phyloP scores from a whole-genome alignment of 2,329 filamentous ascomycete species.

The Aspergillus eucalypticola region DNA sequence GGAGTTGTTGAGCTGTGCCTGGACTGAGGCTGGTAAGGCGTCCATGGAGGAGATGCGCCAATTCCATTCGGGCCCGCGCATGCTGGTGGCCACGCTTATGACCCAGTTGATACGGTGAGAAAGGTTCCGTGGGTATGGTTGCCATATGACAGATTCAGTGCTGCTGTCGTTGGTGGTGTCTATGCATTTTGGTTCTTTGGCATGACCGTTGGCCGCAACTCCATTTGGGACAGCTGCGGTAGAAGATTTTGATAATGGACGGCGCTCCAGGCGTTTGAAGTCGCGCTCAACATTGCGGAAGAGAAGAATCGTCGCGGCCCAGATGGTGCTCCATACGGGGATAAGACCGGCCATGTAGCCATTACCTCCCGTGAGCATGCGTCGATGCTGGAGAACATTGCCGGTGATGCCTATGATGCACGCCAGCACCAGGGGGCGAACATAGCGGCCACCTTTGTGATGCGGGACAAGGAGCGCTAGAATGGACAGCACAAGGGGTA shows the following conservation, averaged over 20 bases:
- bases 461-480: conserved; percentile 55
- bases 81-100: conserved; percentile 57
- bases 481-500: conserved; percentile 41
- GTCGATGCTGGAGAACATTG: conserved; percentile 47
- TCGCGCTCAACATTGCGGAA: conserved; percentile 58
- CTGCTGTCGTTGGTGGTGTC: neutral
- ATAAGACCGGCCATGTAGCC: conserved; percentile 59
- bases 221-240: neutral
- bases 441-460: conserved; percentile 34
- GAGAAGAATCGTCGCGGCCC: conserved; percentile 54
- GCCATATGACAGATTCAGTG: conserved; percentile 50
- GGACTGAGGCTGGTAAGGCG: conserved; percentile 32
- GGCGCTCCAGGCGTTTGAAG: conserved; percentile 52
- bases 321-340: conserved; percentile 56
- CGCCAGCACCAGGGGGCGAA: conserved; percentile 50
- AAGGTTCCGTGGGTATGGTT: conserved; percentile 54
- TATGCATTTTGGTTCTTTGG: neutral
- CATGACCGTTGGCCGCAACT: neutral
- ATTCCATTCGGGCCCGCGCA: conserved; percentile 62
- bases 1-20: conserved; percentile 22
- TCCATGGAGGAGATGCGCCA: conserved; percentile 55
- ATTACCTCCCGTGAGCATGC: conserved; percentile 52
- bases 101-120: conserved; percentile 60
- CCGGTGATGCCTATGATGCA: conserved; percentile 46
- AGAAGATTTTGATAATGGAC: neutral